Base-by-base conservation (phyloP, 2,329 filamentous ascomycete genomes). In the Shiraia sp. region DNA sequence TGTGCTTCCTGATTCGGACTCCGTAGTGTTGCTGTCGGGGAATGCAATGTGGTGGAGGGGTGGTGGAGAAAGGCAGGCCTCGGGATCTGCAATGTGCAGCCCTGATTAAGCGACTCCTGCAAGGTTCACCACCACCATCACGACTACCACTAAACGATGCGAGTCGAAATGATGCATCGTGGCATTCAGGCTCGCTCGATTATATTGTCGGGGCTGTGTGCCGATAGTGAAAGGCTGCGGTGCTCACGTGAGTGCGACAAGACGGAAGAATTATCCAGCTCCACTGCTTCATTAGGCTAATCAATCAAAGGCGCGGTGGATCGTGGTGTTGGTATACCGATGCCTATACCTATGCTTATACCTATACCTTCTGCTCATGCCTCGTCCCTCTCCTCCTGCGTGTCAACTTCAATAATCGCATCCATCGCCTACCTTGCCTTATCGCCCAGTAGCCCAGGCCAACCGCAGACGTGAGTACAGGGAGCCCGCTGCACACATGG, bases 281-380 rank as follows among this genome's bases (percentile, higher is more conserved):
- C 49, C 45, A 51, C 55, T 40, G 25, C 39, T 46, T 61, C 33
- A 66, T 66, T 67, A 67, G 62, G 55, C 64, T 66, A 66, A 66
- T 65, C 4, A 4, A 22, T 5, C 19, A 22, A 22, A 22, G 4
- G 19, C 19, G 4, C 19, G 19, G 28, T 53, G 42, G 33, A 46
- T 28, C 34, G 36, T 34, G 25, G 23, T 12, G 7, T 10, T 19
- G 36, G 10, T 14, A 26, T 32, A 39, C 16, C 39, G 30, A 43
- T 27, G 25, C n/a, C 25, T 9, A n/a, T 9, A 9, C n/a, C n/a
- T 27, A n/a, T n/a, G 9, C n/a, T 27, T n/a, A n/a, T 9, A n/a
- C 9, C 25, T 29, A 29, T 13, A 29, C 27, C 14, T n/a, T 22
- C 19, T 5, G 19, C 19, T 22, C 19, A 22, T 22, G 19, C 8